A percentile compares a stretch with the other conserved stretches of the same genome.
These are phyloP conservation scores for Candida takata DNA, from an alignment of 805 yeast genomes.

Conservation along the genomic window DNA sequence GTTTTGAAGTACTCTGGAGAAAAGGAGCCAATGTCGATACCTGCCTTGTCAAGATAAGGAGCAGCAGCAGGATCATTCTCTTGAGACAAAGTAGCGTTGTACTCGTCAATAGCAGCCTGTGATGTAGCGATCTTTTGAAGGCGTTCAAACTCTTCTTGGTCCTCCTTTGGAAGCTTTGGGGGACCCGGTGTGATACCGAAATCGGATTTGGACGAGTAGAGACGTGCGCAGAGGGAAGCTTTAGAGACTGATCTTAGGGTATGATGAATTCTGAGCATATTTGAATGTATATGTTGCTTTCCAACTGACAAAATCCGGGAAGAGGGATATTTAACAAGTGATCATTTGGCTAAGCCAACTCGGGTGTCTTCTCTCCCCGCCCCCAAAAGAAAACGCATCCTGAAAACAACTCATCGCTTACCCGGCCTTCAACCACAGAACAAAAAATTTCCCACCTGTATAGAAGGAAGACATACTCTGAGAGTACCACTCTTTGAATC, in stretches of 20 bases:
- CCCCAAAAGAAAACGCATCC: too few species aligned
- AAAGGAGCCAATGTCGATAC: constrained; percentile 58
- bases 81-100: constrained; percentile 41
- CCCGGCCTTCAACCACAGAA: neutral
- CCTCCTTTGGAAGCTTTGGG: constrained; percentile 68
- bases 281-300: neutral
- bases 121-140: constrained; percentile 76
- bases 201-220: constrained; percentile 18
- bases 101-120: constrained; percentile 71
- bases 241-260: neutral
- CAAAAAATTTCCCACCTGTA: constrained; percentile 1
- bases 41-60: constrained; percentile 37
- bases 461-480: too few species aligned
- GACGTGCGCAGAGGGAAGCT: constrained; percentile 4
- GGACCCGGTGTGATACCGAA: constrained; percentile 36
- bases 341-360: too few species aligned
- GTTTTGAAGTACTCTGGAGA: constrained; percentile 68
- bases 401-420: constrained; percentile 1
- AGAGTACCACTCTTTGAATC: too few species aligned
- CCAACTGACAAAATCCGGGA: too few species aligned
- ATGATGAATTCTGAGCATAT: constrained; percentile 1
- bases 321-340: too few species aligned
- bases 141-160: constrained; percentile 87
- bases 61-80: constrained; percentile 27
- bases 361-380: too few species aligned